Conservation (phyloP, 225 moss, liverwort and hornwort species). For the Sphagnum contortum region DNA sequence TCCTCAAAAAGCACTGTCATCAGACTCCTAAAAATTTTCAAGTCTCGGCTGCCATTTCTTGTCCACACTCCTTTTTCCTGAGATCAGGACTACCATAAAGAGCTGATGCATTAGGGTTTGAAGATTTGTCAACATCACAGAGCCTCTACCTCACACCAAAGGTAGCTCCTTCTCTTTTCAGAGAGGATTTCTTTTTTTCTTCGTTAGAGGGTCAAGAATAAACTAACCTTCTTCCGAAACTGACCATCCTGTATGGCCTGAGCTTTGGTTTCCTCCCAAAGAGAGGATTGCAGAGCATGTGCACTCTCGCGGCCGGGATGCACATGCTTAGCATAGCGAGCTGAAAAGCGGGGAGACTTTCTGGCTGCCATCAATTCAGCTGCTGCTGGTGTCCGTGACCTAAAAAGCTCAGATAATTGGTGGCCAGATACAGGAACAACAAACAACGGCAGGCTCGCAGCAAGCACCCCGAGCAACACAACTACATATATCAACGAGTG, state of each 20-base stretch:
- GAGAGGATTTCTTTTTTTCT: no score
- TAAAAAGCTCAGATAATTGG: conserved; percentile 20
- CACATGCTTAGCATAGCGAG: conserved; percentile 16
- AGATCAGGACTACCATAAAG: no score
- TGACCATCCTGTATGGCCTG: conserved; percentile 37
- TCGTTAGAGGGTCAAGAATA: no score
- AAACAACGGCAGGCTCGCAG: neutral
- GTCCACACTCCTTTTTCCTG: no score
- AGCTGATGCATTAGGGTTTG: no score
- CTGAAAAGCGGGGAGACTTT: conserved; percentile 8
- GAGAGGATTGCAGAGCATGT: conserved; percentile 17
- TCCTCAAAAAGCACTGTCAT: neutral
- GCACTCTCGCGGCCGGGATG: conserved; percentile 27
- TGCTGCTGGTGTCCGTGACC: conserved; percentile 3
- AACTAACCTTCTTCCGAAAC: conserved; percentile 25
- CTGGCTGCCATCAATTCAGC: conserved; percentile 3
- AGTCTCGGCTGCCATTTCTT: neutral
- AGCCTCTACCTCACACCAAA: neutral
- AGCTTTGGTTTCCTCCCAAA: conserved; percentile 37
- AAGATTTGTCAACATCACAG: neutral
- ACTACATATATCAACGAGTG: no score
- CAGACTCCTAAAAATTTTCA: neutral
- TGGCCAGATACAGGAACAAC: conserved; percentile 18
- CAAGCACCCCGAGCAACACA: no score
- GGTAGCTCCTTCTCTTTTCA: neutral